Evolutionary conservation across 371 early-diverging fungal genomes (phyloP), one percentile per base, ranked within the genome.

Genomic region (Choanephora cucurbitarum): DNA sequence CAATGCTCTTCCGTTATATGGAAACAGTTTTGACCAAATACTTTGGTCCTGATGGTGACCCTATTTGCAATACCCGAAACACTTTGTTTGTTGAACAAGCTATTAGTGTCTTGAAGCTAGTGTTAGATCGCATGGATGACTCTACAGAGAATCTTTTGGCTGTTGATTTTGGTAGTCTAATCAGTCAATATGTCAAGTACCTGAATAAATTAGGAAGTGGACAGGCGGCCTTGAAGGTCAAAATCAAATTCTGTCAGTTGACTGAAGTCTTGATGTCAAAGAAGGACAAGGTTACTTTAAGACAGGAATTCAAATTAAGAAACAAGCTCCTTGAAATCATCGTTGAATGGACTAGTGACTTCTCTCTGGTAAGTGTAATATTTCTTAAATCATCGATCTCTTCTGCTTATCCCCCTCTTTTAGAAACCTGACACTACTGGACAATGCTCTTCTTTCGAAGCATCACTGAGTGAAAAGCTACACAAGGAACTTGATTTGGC

Each of bases 51-150:
- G 85, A 83, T 17, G 88, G 88, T 23, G 92, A 93, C 46, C 88
- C 88, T 32, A 80, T 81, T 48, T 87, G 88, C 49, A 87, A 83
- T 33, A 87, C 90, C 17, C 84, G 88, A 28, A 90, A 90, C 65
- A 93, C 93, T 4, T 74, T 93, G 55, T 92, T 93, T 80, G 89
- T 94, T 18, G 95, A 94, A 61, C 92, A 92, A 66, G 88, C 90
- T 33, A 91, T 93, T 28, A 87, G 87, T 32, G 92, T 96, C 1
- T 77, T 95, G 39, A 91, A 91, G 56, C 67, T 90, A 24, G 88
- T 92, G 0, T 66, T 93, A 33, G 95, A 96, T 31, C 91, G 94
- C 23, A 85, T 90, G 70, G 86, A 86, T 33, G 85, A 84, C 8
- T 80, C 84, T 0, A 69, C 78, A 41, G 89, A 85, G 56, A 88